Evolutionary conservation across 345 rosid genomes (phyloP).

Genomic region (Turnera subulata): DNA sequence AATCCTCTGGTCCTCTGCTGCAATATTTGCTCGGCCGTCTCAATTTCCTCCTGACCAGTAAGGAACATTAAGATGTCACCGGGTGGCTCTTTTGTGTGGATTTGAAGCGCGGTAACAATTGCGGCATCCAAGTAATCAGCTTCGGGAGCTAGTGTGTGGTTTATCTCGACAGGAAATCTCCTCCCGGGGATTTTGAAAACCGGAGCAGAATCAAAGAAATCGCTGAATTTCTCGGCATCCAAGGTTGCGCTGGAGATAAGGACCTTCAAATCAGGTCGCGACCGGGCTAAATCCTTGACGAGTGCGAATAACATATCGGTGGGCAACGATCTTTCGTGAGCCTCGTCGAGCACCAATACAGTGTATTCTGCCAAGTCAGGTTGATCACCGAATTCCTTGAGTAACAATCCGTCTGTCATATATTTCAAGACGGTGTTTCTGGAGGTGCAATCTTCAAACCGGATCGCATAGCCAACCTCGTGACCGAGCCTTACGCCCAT

Average conservation of each 20-base stretch:
- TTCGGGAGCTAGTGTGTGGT: conserved; percentile 92
- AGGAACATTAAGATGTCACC: conserved; percentile 91
- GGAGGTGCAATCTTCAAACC: conserved; percentile 97
- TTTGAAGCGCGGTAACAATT: conserved; percentile 78
- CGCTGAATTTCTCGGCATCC: conserved; percentile 96
- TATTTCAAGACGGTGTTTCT: conserved; percentile 88
- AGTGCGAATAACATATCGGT: conserved; percentile 93
- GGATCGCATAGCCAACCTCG: conserved; percentile 96
- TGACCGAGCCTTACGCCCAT: conserved; percentile 99
- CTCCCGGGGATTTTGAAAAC: conserved; percentile 95
- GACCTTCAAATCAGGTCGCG: conserved; percentile 78
- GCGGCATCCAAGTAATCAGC: conserved; percentile 98
- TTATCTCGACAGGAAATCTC: conserved; percentile 89
- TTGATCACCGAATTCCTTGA: conserved; percentile 89
- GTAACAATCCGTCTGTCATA: conserved; percentile 96
- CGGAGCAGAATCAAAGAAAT: conserved; percentile 92
- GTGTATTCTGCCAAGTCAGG: conserved; percentile 88
- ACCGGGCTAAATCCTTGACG: conserved; percentile 89
- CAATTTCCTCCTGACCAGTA: conserved; percentile 98
- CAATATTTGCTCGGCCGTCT: conserved; percentile 86
- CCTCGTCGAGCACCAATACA: conserved; percentile 96
- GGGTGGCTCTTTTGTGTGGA: conserved; percentile 70
- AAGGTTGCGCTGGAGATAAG: conserved; percentile 96
- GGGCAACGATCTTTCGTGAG: conserved; percentile 97
- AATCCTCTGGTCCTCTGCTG: conserved; percentile 83